These are phyloP conservation scores for Logfia minima DNA, from an alignment of 129 eudicot species.

Conservation along the genomic window DNA sequence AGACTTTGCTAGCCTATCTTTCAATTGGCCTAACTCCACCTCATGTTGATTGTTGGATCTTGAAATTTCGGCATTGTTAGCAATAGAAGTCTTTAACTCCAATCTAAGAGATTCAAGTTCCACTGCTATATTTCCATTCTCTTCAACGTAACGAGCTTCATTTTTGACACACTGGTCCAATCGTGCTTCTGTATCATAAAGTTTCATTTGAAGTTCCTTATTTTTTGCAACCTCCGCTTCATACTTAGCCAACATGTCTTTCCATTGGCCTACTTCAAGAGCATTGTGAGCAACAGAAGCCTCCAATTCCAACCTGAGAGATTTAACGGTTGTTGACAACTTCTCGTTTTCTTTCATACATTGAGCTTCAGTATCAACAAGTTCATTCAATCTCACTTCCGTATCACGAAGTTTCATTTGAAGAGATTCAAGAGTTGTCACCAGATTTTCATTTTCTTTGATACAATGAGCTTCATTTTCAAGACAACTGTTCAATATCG, in stretches of 20 bases:
- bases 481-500: constrained; percentile 16
- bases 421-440: constrained; percentile 29
- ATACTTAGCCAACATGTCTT: constrained; percentile 31
- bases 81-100: constrained; percentile 15
- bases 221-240: constrained; percentile 26
- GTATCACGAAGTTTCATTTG: constrained; percentile 19
- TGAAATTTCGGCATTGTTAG: constrained; percentile 13
- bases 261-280: constrained; percentile 26
- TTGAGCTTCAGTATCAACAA: constrained; percentile 31
- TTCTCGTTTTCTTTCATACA: constrained; percentile 13
- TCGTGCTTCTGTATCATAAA: constrained; percentile 26
- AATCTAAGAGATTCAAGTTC: constrained; percentile 21
- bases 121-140: constrained; percentile 13
- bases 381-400: constrained; percentile 26
- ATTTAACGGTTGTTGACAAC: constrained; percentile 26
- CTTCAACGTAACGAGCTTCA: constrained; percentile 29
- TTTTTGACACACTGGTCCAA: constrained; percentile 12
- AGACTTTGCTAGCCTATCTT: constrained; percentile 29
- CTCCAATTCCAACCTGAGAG: constrained; percentile 48
- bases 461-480: constrained; percentile 35
- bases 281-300: constrained; percentile 33
- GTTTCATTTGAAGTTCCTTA: constrained; percentile 22
- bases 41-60: constrained; percentile 23
- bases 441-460: constrained; percentile 45
- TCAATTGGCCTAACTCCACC: constrained; percentile 29